Evolutionary conservation across 1,284 basidiomycete species (phyloP), one percentile per base, ranked within the genome.

Genomic region (Mycena sp.): DNA sequence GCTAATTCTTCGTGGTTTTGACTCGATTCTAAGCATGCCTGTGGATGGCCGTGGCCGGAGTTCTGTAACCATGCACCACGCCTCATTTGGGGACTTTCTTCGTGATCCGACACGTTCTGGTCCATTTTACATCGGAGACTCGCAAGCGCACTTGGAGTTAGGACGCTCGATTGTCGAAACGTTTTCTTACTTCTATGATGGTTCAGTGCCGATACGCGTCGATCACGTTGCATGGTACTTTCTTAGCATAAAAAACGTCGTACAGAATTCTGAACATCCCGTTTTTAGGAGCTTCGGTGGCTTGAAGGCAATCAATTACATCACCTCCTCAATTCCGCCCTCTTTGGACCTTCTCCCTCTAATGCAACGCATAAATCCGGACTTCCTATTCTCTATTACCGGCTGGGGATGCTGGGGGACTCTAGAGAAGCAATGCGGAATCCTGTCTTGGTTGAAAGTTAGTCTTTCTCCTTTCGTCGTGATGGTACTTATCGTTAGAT

Each of bases 381-480:
- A 51, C 26, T 51, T 26, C 44, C 14, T 38, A 2, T 51, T 37
- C n/a, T 12, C 35, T n/a, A n/a, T n/a, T n/a, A n/a, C n/a, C n/a
- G n/a, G n/a, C n/a, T n/a, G 10, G 16, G 4, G 29, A 19, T 16
- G 4, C n/a, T 7, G 5, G 5, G 14, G 29, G 6, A 19, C 5
- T 5, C n/a, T 32, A 21, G 7, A 6, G 25, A 43, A 23, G 41
- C 21, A n/a, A 7, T 25, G 10, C 2, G 38, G 4, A 38, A 25
- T 38, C 35, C 19, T 51, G 49, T 14, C 14, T 11, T 51, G 49
- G 49, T 51, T 51, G 19, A 51, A 51, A 35, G 49, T 51, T 16
- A 35, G 32, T 25, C 32, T n/a, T n/a, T n/a, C n/a, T n/a, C n/a
- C n/a, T n/a, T n/a, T n/a, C n/a, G n/a, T n/a, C n/a, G n/a, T n/a